Evolutionary conservation across 2,329 filamentous ascomycete species (phyloP).

Genomic region (Bimuria novae-zelandiae): DNA sequence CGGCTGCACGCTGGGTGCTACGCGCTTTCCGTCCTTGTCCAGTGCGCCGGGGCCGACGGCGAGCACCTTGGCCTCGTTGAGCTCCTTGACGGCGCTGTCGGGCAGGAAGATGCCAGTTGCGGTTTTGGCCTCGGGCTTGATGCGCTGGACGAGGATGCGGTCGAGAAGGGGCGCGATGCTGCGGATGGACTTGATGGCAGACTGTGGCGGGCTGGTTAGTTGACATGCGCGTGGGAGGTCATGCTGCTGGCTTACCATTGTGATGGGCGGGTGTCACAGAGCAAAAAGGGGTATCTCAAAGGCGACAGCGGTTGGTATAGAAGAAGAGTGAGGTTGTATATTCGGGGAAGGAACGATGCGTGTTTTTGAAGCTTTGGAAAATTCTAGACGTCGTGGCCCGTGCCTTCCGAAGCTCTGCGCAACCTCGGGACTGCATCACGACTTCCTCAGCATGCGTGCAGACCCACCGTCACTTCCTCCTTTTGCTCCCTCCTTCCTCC

Average conservation of each 20-base stretch:
- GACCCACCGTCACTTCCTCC: background rate
- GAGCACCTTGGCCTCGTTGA: constrained; percentile 96
- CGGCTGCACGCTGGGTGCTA: constrained; percentile 78
- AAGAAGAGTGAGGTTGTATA: background rate
- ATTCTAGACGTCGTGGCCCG: constrained; percentile 24
- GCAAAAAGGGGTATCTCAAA: constrained; percentile 11
- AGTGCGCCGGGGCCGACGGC: constrained; percentile 89
- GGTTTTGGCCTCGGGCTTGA: constrained; percentile 97
- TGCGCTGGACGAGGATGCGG: constrained; percentile 95
- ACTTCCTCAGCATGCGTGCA: background rate
- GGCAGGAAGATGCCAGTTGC: constrained; percentile 97
- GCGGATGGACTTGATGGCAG: constrained; percentile 90
- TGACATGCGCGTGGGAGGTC: background rate
- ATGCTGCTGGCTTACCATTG: constrained; percentile 15
- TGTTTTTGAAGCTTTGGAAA: constrained; percentile 22
- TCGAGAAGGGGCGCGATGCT: constrained; percentile 93
- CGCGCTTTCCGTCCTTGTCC: constrained; percentile 86
- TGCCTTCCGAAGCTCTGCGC: constrained; percentile 19
- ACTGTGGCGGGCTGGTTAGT: constrained; percentile 24
- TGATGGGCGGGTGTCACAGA: constrained; percentile 4
- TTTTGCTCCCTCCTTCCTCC: background rate
- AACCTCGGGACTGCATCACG: constrained; percentile 25
- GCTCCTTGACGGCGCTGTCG: constrained; percentile 94
- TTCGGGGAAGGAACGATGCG: constrained; percentile 3
- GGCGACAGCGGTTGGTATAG: background rate